Base-by-base conservation (phyloP, 2,329 filamentous ascomycete species). In the Sporothrix brasiliensis region DNA sequence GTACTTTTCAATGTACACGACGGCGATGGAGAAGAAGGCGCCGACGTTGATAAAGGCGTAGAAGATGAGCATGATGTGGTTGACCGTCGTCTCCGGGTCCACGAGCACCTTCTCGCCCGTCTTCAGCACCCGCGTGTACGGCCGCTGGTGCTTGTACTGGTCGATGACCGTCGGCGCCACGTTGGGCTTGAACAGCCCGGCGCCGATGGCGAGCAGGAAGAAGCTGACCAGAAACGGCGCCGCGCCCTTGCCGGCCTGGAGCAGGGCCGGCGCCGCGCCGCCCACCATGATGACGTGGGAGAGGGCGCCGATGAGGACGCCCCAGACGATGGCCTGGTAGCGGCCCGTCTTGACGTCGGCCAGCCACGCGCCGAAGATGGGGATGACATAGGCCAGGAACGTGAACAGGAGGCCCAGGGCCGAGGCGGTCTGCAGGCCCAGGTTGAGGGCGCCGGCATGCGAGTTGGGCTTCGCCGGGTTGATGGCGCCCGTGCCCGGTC, bases 1-100 rank as follows among this genome's bases (percentile, higher is more conserved):
- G 72, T 91, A 92, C 77, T 91, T 90, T 79, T 93, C 91, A 1
- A 90, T 88, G 76, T 91, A 93, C 39, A 88, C 88, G 87, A 90
- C 92, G 53, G 80, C 83, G 75, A 88, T 85, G 58, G 85, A 88
- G 60, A 83, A 74, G 61, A 89, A 80, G 30, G 88, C 86, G 44
- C 90, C 91, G 21, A 90, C 77, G 76, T 92, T 92, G 80, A 91
- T 89, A 76, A 88, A 82, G 67, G 87, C 79, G 76, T 89, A 90
- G 78, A 88, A 90, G 75, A 88, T 74, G 6, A 78, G 74, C 74
- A 79, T 77, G 50, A 78, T 85, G 81, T 77, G 76, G 88, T 77
- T 79, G 2, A 81, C 76, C 0, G 82, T 84, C 2, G 78, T 77
- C 72, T 83, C 82, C 0, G 82, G 83, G 60, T 84, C 82, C 13